These are phyloP conservation scores for Oxytropis ochrocephala DNA, from an alignment of 306 rosid species.

Conservation along the genomic window DNA sequence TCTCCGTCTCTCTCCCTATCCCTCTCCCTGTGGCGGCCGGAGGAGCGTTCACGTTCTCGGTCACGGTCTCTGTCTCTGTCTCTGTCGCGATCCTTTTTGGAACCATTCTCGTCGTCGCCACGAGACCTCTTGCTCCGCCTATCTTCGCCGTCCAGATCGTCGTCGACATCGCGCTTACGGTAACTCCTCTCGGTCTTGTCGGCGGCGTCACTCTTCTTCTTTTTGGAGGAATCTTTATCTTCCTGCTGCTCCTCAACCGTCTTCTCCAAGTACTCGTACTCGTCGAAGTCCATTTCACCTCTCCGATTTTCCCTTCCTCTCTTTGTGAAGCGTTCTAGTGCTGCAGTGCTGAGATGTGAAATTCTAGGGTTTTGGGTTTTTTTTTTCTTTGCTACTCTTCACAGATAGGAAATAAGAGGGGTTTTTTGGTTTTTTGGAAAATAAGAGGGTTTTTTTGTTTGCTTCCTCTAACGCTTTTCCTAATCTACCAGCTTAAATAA, in stretches of 20 bases:
- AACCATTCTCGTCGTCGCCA: conserved; percentile 69
- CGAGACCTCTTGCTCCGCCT: conserved; percentile 51
- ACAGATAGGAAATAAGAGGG: not conserved
- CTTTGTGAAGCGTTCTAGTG: not conserved
- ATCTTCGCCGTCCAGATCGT: conserved; percentile 43
- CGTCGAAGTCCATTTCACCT: conserved; percentile 79
- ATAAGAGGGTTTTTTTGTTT: no score
- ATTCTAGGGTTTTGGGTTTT: conserved; percentile 33
- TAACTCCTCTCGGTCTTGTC: conserved; percentile 56
- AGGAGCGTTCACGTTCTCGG: conserved; percentile 6
- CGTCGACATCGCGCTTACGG: conserved; percentile 69
- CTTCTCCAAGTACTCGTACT: conserved; percentile 94
- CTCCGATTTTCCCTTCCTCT: not conserved
- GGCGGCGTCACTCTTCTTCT: conserved; percentile 28
- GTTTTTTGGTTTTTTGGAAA: conserved; percentile 9
- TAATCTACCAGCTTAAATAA: not conserved
- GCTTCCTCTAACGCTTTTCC: not conserved
- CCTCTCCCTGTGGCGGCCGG: conserved; percentile 48
- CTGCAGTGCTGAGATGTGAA: not conserved
- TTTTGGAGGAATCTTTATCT: conserved; percentile 49
- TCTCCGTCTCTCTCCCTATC: conserved; percentile 46
- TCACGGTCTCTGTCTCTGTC: conserved; percentile 34
- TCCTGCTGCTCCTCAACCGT: conserved; percentile 71
- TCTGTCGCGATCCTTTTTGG: conserved; percentile 40
- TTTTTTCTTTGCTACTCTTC: not conserved